Evolutionary conservation across 116 monocot genomes (phyloP), one percentile per base, ranked within the genome.

Genomic region (Phalaenopsis hybrid): DNA sequence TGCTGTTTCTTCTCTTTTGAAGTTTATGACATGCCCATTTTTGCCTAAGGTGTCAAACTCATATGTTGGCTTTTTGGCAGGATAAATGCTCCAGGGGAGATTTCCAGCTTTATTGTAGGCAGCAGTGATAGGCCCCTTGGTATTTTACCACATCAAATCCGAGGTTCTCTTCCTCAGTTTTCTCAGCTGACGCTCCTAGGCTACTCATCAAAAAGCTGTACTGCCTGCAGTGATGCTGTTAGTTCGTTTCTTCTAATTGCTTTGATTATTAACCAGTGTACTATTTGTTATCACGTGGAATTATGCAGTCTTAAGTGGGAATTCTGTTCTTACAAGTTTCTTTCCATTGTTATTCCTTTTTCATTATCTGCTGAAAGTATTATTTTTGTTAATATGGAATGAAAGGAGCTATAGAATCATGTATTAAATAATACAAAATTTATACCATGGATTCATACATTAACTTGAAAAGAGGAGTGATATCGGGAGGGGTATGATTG

Each of bases 111-210:
- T 28, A 80, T 80, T 57, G 51, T 81, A 13, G 78, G 84, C 45
- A 85, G 75, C 45, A 82, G 76, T 78, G 93, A 92, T 57, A 84
- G 83, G 75, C 90, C 95, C 59, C 85, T 93, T 69, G 98, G 98
- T 57, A 90, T 98, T 75, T 87, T 95, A 74, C 98, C 98, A 23
- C 98, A 98, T 85, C 98, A 98, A 79, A 95, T 95, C 9, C 89
- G 98, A 75, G 98, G 95, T 23, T 90, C 90, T 49, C 50, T 98
- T 69, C 65, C 93, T 59, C 93, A 93, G 10, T 91, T 89, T 84
- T 86, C 93, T 76, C 92, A 93, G 80, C 49, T 98, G 31, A 93
- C 92, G 25, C 89, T 98, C 21, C 17, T 89, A 37, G 98, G 98
- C 33, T 80, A 93, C 81, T 90, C 95, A n/a, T 95, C 98, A 55